Base-by-base conservation (phyloP, 129 eudicot species). In the Artemisia tridentata region DNA sequence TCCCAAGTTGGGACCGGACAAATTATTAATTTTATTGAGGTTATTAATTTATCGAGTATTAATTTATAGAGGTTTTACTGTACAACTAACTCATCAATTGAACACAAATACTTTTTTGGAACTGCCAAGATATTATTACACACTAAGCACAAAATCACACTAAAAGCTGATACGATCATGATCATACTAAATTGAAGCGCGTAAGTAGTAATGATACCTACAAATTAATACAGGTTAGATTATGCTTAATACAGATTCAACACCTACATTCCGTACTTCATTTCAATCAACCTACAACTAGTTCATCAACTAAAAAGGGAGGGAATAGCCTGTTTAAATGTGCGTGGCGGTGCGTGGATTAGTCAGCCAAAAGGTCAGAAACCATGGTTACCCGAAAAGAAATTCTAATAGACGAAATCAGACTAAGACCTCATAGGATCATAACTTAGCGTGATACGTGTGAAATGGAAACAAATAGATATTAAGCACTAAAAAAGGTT, bases 331-430 rank as follows among this genome's bases (percentile, higher is more conserved):
- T 1, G 0, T 0, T 1, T 20, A 20, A 1, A 1, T 20, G 23
- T 1, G 1, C 0, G 1, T 1, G 1, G 1, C 23, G 0, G 1
- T 20, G 23, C 0, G 1, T 0, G 0, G 23, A 1, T 1, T 1
- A 20, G 0, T 0, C 23, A 0, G 1, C 0, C 1, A 1, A 1
- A 20, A 1, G 23, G 23, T 1, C 1, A 20, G 1, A 20, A 1
- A 1, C 1, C 1, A 0, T 0, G 1, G 1, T 0, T 0, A 0
- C 23, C 23, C 0, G 1, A 20, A 20, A 20, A 20, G 23, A 20
- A 20, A 20, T 20, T 20, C 0, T 20, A 20, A 20, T 20, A 52
- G 18, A 43, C 11, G 31, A 43, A 31, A 18, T 31, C 31, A 38
- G 45, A 60, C 20, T n/a, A 52, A 52, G n/a, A 51, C 1, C 17